Evolutionary conservation across 148 eudicot species (phyloP), one percentile per base, ranked within the genome.

Genomic region (Silene uniflora): DNA sequence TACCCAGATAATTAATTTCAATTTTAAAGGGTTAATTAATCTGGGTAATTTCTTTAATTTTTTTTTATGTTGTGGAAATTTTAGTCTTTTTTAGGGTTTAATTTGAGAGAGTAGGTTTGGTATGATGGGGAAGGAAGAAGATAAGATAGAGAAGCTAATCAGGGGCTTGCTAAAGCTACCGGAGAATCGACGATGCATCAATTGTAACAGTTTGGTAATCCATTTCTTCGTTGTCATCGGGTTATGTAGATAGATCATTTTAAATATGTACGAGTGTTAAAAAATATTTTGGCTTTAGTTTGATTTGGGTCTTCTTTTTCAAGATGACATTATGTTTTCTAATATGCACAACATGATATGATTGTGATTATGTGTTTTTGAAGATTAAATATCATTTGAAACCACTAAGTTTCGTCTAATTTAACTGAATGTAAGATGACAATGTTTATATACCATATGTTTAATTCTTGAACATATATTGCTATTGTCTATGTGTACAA

Each of bases 171-270:
- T 91, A 78, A 93, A 87, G 85, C 87, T 87, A 44, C 84, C 89
- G 0, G 90, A 84, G 80, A 93, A 93, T 79, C 82, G 87, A 69
- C 81, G 93, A 77, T 93, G 98, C 81, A 91, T 93, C 77, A 93
- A 93, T 81, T 93, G 98, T 84, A 89, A 85, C 76, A 80, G 83
- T 76, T 85, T 93, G 96, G 98, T 93, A 88, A 74, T 81, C 71
- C 32, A 10, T 69, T 39, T 17, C 22, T 65, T 29, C 5, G 11
- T 19, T 73, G 19, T 9, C n/a, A 6, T 35, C 6, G 39, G 39
- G 8, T 39, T 39, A 39, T 12, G 4, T 42, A 66, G 54, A 52
- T 71, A 63, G 1, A 24, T 62, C 1, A 7, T 42, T 21, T 1
- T 1, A 75, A 46, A 35, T 32, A 9, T 14, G 7, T 29, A 2